Evolutionary conservation across 208 protist species (phyloP), one percentile per base, ranked within the genome.

Genomic region (Leptomonas seymouri): DNA sequence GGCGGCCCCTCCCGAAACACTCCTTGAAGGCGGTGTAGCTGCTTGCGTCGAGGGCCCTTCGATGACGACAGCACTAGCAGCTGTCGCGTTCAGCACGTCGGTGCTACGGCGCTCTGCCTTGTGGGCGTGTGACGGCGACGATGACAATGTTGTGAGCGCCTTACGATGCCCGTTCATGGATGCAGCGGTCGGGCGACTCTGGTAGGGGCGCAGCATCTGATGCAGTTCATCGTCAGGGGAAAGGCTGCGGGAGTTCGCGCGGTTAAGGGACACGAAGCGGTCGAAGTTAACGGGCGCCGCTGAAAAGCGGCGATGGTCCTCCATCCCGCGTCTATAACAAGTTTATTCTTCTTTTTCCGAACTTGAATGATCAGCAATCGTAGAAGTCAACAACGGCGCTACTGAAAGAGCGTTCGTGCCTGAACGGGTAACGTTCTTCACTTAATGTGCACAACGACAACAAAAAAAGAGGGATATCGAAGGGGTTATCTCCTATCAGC

Each of bases 141-240:
- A 53, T 14, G 48, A 2, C 14, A 14, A 53, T 21, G 48, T 30
- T n/a, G 48, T 7, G 4, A 45, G 16, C 16, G 23, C 7, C 18
- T 53, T 55, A 6, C 46, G 44, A 5, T 51, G 58, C 1, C 41
- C 16, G 15, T 16, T 27, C 1, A 2, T 46, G n/a, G 34, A 3
- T 4, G 56, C 14, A 27, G 39, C 20, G 25, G 39, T 39, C 1
- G 8, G 54, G 28, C 71, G 66, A 8, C 21, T 44, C 28, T 75
- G 71, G 36, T 56, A 59, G 25, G 82, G 82, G 1, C 76, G 56
- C n/a, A 84, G 79, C 80, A 96, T 91, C 63, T 93, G 90, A 15
- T 78, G 74, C 30, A 96, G 81, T 60, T 93, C 90, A 20, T 73
- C 50, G 59, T 93, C 84, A 5, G 87, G 87, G 3, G 88, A 93